Conservation (phyloP, 306 rosid species). For the Vachellia collinsii region DNA sequence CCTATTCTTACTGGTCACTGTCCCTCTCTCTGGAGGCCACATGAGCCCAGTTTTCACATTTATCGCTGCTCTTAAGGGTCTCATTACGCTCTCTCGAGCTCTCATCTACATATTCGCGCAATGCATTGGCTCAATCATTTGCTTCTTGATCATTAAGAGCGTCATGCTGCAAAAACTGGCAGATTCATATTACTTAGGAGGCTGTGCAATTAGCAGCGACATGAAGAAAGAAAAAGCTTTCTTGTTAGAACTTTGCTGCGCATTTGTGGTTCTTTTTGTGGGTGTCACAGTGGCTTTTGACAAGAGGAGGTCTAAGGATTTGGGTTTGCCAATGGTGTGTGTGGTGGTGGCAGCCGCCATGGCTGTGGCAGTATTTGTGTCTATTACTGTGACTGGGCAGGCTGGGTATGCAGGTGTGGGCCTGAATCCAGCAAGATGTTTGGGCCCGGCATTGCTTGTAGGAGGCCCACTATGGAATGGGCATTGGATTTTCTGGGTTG, state of each 20-base stretch:
- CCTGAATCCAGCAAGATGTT: constrained; percentile 70
- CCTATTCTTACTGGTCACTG: constrained; percentile 55
- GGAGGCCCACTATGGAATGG: constrained; percentile 71
- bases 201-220: constrained; percentile 56
- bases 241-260: constrained; percentile 62
- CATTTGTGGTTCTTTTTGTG: constrained; percentile 67
- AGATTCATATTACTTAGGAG: constrained; percentile 60
- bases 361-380: constrained; percentile 54
- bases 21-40: constrained; percentile 63
- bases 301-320: constrained; percentile 50
- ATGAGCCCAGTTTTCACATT: constrained; percentile 55
- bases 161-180: constrained; percentile 49
- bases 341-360: constrained; percentile 46
- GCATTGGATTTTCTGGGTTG: constrained; percentile 86
- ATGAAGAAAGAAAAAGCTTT: constrained; percentile 44
- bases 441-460: constrained; percentile 66
- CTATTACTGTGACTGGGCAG: constrained; percentile 44
- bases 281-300: constrained; percentile 77
- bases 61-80: constrained; percentile 51
- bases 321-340: constrained; percentile 58
- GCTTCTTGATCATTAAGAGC: constrained; percentile 52
- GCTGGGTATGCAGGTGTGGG: constrained; percentile 61
- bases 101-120: constrained; percentile 54
- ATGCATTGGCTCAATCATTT: constrained; percentile 64
- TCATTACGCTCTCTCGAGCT: constrained; percentile 47